A percentile compares a stretch with the other conserved stretches of the same genome.
phyloP scores from a whole-genome alignment of 139 green algal species.

The Micractinium conductrix region DNA sequence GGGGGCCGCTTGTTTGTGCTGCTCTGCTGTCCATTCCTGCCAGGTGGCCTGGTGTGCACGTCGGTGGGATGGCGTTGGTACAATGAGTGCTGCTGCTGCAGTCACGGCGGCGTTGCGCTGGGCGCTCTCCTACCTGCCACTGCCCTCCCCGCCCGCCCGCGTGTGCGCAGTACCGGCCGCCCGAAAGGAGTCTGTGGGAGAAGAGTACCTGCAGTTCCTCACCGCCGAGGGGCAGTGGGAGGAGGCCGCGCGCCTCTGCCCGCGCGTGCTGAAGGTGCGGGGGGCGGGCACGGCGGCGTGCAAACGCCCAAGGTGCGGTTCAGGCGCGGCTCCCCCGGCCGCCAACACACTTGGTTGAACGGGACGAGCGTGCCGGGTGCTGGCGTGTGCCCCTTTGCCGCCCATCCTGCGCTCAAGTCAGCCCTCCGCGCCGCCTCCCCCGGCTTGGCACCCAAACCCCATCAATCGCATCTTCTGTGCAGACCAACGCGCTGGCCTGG shows the following conservation, averaged over 20 bases:
- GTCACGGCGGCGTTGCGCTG: too few relatives aligned
- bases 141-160: background rate
- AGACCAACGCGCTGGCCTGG: constrained; percentile 63
- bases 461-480: background rate
- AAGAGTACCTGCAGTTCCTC: constrained; percentile 62
- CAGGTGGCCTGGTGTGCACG: too few relatives aligned
- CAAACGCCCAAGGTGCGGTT: too few relatives aligned
- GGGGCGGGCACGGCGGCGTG: too few relatives aligned
- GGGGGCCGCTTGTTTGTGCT: background rate
- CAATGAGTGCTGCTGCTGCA: too few relatives aligned
- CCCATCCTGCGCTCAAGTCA: background rate
- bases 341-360: too few relatives aligned
- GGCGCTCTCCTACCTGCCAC: background rate
- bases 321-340: too few relatives aligned
- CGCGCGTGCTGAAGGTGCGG: constrained; percentile 61
- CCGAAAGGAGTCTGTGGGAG: constrained; percentile 41
- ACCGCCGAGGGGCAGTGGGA: constrained; percentile 48
- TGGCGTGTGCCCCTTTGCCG: background rate
- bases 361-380: too few relatives aligned
- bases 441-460: background rate
- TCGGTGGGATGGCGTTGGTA: too few relatives aligned
- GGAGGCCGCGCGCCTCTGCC: constrained; percentile 64
- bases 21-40: background rate
- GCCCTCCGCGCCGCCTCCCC: background rate
- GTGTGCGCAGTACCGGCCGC: constrained; percentile 2